phyloP scores from a whole-genome alignment of 257 asterid species.

The Gynochthodes officinalis region DNA sequence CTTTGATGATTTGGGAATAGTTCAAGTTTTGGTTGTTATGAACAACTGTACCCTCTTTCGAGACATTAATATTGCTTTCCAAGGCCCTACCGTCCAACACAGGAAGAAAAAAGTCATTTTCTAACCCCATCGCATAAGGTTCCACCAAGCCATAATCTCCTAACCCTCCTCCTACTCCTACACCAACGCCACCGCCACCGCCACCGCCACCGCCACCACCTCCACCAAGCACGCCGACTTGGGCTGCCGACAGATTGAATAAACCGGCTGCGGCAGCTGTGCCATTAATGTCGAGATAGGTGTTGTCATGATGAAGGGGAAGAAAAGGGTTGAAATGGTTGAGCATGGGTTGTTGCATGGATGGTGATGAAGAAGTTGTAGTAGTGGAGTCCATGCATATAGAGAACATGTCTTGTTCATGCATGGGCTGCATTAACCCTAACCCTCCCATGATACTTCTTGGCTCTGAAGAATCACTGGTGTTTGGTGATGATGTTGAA shows the following conservation, averaged over 20 bases:
- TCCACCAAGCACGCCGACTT: conserved; percentile 17
- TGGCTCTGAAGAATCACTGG: conserved; percentile 42
- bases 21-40: conserved; percentile 20
- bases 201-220: conserved; percentile 8
- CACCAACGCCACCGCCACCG: too few species aligned
- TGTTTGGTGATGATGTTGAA: conserved; percentile 44
- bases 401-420: conserved; percentile 48
- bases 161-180: conserved; percentile 25
- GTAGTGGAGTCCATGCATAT: conserved; percentile 65
- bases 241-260: conserved; percentile 27
- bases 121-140: conserved; percentile 50
- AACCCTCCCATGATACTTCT: conserved; percentile 18
- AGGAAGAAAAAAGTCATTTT: conserved; percentile 63
- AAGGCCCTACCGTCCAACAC: conserved; percentile 38
- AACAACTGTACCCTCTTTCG: conserved; percentile 25
- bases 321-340: conserved; percentile 56
- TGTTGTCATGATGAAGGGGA: conserved; percentile 8
- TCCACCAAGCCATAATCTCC: conserved; percentile 52
- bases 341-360: conserved; percentile 39
- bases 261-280: conserved; percentile 16
- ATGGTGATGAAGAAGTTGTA: conserved; percentile 48
- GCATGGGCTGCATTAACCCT: conserved; percentile 50
- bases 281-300: conserved; percentile 22
- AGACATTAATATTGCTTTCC: conserved; percentile 29
- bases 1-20: conserved; percentile 32